Evolutionary conservation across 2,329 filamentous ascomycete species (phyloP), one percentile per base, ranked within the genome.

Genomic region (Botrytis byssoidea): DNA sequence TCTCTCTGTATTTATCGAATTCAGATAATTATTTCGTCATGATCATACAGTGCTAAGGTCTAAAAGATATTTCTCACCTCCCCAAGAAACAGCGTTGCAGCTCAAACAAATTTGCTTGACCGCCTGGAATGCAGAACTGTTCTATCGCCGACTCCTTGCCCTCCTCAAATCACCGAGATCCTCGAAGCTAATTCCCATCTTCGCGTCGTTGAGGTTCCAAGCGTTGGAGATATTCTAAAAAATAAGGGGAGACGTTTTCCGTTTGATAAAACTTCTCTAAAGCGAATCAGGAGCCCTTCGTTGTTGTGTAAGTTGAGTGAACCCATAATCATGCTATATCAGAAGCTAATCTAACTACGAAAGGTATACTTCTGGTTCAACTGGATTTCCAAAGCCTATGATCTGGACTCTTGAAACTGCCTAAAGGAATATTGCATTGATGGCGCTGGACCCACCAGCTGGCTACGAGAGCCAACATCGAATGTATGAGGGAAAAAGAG

Each of bases 401-500:
- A 35, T 61, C 22, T 61, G 59, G 59, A 61, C 59, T n/a, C 59
- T 40, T 40, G 35, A 61, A 25, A n/a, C 59, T 61, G 59, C 59
- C 4, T 35, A 40, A 61, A 61, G 59, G n/a, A 61, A n/a, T 1
- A 61, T 61, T 5, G 59, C 35, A 16, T 40, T 61, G 22, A 61
- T 61, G 59, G 35, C 59, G 35, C 35, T 61, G 3, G 35, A n/a
- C 8, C 59, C 59, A 4, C 35, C 59, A 61, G 22, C 59, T 14
- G 35, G 59, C 10, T 61, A 61, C 6, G 22, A 61, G 35, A 35
- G 59, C 12, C 59, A 37, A 37, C 59, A 61, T 61, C 59, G 10
- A 40, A 61, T 61, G 59, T 61, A 61, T 61, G 59, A 61, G 37
- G 32, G 51, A 0, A 69, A 69, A 32, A 35, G 66, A 69, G 48